Evolutionary conservation across 1,284 basidiomycete genomes (phyloP).

Genomic region (Boletellus dicymbophilus): DNA sequence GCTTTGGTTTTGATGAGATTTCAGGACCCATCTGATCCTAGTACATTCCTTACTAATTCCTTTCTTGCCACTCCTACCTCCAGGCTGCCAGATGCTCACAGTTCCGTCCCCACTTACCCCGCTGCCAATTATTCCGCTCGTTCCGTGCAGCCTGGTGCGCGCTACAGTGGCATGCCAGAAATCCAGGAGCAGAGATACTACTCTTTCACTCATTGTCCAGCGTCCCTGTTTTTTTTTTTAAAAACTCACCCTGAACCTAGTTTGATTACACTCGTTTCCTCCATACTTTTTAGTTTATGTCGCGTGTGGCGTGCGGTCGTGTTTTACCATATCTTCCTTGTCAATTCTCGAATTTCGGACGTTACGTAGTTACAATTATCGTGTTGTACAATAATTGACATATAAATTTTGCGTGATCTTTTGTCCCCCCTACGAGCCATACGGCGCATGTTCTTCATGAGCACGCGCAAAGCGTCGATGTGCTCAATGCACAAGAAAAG

Average conservation of each 20-base stretch:
- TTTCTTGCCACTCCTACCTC: slow-evolving; percentile 15
- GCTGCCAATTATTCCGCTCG: slow-evolving; percentile 12
- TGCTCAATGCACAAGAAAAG: too few relatives aligned
- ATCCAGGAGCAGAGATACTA: slow-evolving; percentile 13
- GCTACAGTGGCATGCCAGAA: slow-evolving; percentile 30
- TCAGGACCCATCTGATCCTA: slow-evolving; percentile 35
- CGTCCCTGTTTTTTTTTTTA: background rate
- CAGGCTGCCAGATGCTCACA: slow-evolving; percentile 7
- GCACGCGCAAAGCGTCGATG: too few relatives aligned
- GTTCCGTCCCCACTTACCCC: slow-evolving; percentile 8
- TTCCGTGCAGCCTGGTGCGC: slow-evolving; percentile 13
- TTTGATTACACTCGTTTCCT: slow-evolving; percentile 4
- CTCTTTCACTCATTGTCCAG: background rate
- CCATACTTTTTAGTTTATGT: background rate
- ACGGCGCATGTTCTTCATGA: too few relatives aligned
- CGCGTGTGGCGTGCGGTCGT: background rate
- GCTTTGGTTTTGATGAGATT: slow-evolving; percentile 3
- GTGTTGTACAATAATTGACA: too few relatives aligned
- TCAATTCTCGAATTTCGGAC: too few relatives aligned
- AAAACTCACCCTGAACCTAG: background rate
- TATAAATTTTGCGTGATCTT: too few relatives aligned
- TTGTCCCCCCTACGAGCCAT: too few relatives aligned
- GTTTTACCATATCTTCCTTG: background rate
- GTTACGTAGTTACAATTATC: too few relatives aligned
- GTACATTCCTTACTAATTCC: slow-evolving; percentile 31